phyloP scores from a whole-genome alignment of 2,329 filamentous ascomycete species.

The Venturia nashicola region DNA sequence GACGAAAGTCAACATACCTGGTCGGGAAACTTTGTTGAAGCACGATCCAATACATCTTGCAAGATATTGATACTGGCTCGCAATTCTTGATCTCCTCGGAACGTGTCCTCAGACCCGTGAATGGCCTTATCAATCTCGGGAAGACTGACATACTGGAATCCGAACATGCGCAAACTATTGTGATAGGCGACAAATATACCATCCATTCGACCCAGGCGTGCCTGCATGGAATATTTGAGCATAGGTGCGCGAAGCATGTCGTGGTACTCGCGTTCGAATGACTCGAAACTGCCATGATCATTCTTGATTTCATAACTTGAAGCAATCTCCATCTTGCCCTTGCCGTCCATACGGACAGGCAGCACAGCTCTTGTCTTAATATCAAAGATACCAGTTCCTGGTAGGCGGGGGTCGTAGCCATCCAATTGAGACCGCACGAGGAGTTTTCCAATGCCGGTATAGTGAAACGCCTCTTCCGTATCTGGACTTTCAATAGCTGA shows the following conservation, averaged over 20 bases:
- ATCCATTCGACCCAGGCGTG: conserved; percentile 95
- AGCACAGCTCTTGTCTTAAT: conserved; percentile 90
- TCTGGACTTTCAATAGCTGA: conserved; percentile 57
- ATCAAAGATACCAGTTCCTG: conserved; percentile 89
- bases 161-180: conserved; percentile 90
- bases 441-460: conserved; percentile 74
- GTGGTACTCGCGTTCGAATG: conserved; percentile 89
- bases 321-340: neutral
- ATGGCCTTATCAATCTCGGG: conserved; percentile 79
- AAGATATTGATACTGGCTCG: conserved; percentile 65
- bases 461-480: conserved; percentile 53
- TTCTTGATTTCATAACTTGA: conserved; percentile 67
- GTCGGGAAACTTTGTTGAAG: conserved; percentile 62
- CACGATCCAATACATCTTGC: conserved; percentile 66
- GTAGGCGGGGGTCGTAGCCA: conserved; percentile 72
- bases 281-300: conserved; percentile 69
- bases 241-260: conserved; percentile 94
- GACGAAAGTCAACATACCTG: conserved; percentile 27
- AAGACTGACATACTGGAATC: conserved; percentile 87
- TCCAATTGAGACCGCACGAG: conserved; percentile 93
- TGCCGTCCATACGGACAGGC: conserved; percentile 71
- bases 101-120: conserved; percentile 57
- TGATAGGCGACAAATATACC: conserved; percentile 96
- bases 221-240: conserved; percentile 92
- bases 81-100: conserved; percentile 79